Base-by-base conservation (phyloP, 139 green algal genomes). In the Micractinium sp. region DNA sequence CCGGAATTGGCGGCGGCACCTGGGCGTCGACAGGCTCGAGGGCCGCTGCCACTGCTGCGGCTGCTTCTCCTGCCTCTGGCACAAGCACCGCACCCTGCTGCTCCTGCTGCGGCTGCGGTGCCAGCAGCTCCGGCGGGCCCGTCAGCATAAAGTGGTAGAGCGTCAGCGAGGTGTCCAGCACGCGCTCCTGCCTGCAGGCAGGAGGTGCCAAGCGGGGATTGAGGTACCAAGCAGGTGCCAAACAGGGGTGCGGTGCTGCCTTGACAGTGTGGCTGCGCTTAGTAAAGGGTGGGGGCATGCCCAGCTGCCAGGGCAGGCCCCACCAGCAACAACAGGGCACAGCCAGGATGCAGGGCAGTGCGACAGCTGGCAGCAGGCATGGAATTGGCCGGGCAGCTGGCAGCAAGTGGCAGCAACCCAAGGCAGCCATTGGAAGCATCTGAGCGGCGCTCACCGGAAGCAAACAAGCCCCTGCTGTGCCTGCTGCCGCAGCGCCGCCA, bases 81-180 rank as follows among this genome's bases (percentile, higher is more conserved):
- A 33, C 31, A 35, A 14, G 27, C n/a, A 9, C n/a, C n/a, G 19
- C 73, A 39, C 16, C 25, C 74, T 81, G 74, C 73, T 79, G 74
- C 74, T 81, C 23, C 74, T 81, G 74, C 35, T 81, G 74, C 74
- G 36, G 73, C 73, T 79, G n/a, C 73, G 36, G 27, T 41, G n/a
- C 23, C 33, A 22, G 73, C 73, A 41, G 73, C 73, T 79, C 31
- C 33, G 33, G 1, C 5, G 33, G 33, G 5, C 2, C 35, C 31
- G 35, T 38, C 35, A 81, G 9, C 74, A 81, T 81, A 33, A 81
- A 81, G 35, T 81, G 74, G 14, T 31, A 56, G 16, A 81, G 74
- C 5, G 74, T 81, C 15, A 56, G 74, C 0, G 33, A n/a, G 18
- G 33, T 25, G 19, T 81, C 35, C 35, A 81, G 27, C 29, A 81